These are phyloP conservation scores for Plantago elongata DNA, from an alignment of 257 asterid species.

Conservation along the genomic window DNA sequence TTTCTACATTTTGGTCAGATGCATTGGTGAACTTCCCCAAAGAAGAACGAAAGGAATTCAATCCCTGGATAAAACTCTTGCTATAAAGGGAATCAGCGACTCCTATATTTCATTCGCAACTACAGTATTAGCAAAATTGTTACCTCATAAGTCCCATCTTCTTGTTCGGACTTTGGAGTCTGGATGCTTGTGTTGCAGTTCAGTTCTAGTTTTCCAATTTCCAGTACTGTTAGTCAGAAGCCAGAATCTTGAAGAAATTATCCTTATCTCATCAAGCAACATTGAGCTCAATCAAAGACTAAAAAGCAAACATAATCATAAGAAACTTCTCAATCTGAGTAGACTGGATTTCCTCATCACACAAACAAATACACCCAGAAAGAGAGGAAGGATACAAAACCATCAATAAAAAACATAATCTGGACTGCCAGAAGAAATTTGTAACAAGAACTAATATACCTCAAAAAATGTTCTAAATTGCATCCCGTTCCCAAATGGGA, in stretches of 20 bases:
- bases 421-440: conserved; percentile 25
- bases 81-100: not conserved
- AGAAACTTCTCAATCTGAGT: not conserved
- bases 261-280: not conserved
- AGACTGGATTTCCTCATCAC: not conserved
- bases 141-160: not conserved
- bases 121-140: not conserved
- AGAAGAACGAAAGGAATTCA: not conserved
- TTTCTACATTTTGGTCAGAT: not conserved
- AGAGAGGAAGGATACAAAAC: conserved; percentile 25
- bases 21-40: not conserved
- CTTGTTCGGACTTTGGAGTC: not conserved
- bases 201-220: no score
- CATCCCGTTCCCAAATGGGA: conserved; percentile 35
- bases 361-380: not conserved
- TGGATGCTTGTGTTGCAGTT: no score
- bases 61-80: not conserved
- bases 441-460: conserved; percentile 37
- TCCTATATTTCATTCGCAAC: not conserved
- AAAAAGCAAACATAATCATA: no score
- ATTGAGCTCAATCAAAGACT: not conserved
- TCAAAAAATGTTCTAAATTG: conserved; percentile 52
- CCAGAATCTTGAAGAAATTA: not conserved
- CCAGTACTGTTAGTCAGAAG: conserved; percentile 4
- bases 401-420: conserved; percentile 27